Evolutionary conservation across 2,329 filamentous ascomycete genomes (phyloP).

Genomic region (Nothopassalora personata): DNA sequence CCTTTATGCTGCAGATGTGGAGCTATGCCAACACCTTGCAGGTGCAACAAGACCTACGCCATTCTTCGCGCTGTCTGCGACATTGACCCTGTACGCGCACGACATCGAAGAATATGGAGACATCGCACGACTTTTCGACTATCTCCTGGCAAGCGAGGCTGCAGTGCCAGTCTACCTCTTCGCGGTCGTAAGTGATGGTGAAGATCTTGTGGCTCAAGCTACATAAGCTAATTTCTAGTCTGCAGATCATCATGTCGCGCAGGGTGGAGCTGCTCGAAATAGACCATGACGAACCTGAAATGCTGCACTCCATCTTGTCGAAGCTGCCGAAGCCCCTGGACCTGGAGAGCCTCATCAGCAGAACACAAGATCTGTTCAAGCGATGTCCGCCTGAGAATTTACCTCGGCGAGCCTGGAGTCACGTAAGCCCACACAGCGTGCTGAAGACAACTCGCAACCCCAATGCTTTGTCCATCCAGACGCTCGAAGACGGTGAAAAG

Average conservation of each 20-base stretch:
- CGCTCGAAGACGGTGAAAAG: slow-evolving; percentile 58
- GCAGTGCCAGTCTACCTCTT: slow-evolving; percentile 88
- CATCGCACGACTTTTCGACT: slow-evolving; percentile 88
- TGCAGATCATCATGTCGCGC: slow-evolving; percentile 69
- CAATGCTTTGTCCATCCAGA: slow-evolving; percentile 49
- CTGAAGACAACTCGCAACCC: slow-evolving; percentile 71
- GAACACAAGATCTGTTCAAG: slow-evolving; percentile 59
- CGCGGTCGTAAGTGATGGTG: slow-evolving; percentile 49
- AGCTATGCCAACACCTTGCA: slow-evolving; percentile 60
- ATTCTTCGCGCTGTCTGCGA: slow-evolving; percentile 89
- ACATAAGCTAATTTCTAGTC: slow-evolving; percentile 1
- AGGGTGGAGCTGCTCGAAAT: slow-evolving; percentile 80
- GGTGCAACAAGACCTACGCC: slow-evolving; percentile 51
- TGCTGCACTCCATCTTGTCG: slow-evolving; percentile 81
- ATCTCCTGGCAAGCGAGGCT: slow-evolving; percentile 80
- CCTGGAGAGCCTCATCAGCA: slow-evolving; percentile 68
- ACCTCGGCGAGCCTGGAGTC: slow-evolving; percentile 58
- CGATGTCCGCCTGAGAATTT: slow-evolving; percentile 67
- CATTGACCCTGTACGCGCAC: slow-evolving; percentile 92
- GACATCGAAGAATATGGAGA: slow-evolving; percentile 86
- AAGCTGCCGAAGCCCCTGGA: slow-evolving; percentile 79
- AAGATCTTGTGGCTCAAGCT: neutral
- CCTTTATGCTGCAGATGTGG: slow-evolving; percentile 64
- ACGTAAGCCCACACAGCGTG: slow-evolving; percentile 69
- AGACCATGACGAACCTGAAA: slow-evolving; percentile 78